Base-by-base conservation (phyloP, 202 grass and related monocot species). In the Zizania palustris region DNA sequence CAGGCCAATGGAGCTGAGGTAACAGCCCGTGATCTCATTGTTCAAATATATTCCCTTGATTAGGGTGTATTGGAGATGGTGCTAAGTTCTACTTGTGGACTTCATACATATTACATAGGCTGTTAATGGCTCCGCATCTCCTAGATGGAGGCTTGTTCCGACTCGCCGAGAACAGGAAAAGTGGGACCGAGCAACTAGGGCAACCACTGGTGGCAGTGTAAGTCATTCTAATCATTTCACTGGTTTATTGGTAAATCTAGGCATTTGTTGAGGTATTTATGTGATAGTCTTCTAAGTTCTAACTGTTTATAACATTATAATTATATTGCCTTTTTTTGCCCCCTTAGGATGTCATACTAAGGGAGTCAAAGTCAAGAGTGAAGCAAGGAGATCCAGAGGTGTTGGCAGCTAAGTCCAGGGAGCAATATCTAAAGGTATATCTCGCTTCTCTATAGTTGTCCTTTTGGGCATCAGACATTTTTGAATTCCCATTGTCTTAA, bases 141-240 rank as follows among this genome's bases (percentile, higher is more conserved):
- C 90, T 38, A 76, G 85, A 81, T 98, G 96, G 96, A 98, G 92
- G 49, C 91, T 95, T 57, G 96, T 87, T 18, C 96, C 91, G 7
- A 98, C 96, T 45, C 86, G 89, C 63, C 75, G 64, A 74, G 91
- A 98, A 66, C 96, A 98, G 51, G 85, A 79, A 20, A 94, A 90
- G 78, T 98, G 96, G 96, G 89, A 87, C 42, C 83, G 92, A 56
- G 96, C 89, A 5, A 84, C 34, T 65, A 98, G 84, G 85, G 91
- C 91, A 71, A 67, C 89, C 22, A 95, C 89, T 19, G 91, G 87
- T 61, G 91, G 91, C 63, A 95, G 20, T 74, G 93, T 97, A 86
- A 84, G 86, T 91, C 60, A 20, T 56, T 45, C 33, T 7, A 66
- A 7, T 35, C 20, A 14, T 49, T 9, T 45, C 12, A 62, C 12